phyloP scores from a whole-genome alignment of 208 protist genomes.

The Crithidia expoeki region DNA sequence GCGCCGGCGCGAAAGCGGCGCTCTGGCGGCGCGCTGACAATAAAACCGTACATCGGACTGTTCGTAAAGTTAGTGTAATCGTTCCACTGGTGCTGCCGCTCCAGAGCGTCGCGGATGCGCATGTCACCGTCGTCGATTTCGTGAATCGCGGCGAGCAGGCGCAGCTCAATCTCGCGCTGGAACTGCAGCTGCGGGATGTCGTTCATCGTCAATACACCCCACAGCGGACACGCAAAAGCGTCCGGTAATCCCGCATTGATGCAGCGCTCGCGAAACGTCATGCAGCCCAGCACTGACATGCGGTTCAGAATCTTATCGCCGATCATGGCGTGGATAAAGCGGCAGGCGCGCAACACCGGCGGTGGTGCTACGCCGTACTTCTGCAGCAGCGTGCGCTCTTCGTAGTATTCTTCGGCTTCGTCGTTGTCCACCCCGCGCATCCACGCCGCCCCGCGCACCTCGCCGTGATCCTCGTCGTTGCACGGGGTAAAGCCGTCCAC shows the following conservation, averaged over 20 bases:
- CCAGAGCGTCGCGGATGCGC: conserved; percentile 31
- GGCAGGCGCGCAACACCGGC: conserved; percentile 46
- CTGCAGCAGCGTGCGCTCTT: conserved; percentile 31
- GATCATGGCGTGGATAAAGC: conserved; percentile 39
- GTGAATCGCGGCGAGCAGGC: conserved; percentile 30
- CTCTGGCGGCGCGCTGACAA: conserved; percentile 19
- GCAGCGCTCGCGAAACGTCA: conserved; percentile 39
- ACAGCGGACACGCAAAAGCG: conserved; percentile 48
- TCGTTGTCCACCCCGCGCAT: conserved; percentile 36
- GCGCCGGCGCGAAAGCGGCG: conserved; percentile 16
- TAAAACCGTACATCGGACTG: conserved; percentile 27
- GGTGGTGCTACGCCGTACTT: conserved; percentile 21
- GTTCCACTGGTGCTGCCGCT: conserved; percentile 33
- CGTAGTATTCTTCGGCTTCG: conserved; percentile 11
- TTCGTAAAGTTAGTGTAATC: conserved; percentile 37
- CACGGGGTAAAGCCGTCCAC: conserved; percentile 41
- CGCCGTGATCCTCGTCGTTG: not conserved
- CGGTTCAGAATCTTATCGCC: conserved; percentile 46
- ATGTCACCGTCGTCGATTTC: conserved; percentile 39
- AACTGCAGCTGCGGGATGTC: conserved; percentile 51
- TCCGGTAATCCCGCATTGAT: conserved; percentile 37
- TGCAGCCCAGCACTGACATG: conserved; percentile 28
- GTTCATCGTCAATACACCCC: conserved; percentile 30
- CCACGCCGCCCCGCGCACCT: conserved; percentile 44
- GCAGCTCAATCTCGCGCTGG: conserved; percentile 41